These are phyloP conservation scores for Articulospora tetracladia DNA, from an alignment of 495 filamentous ascomycete genomes.

Conservation along the genomic window DNA sequence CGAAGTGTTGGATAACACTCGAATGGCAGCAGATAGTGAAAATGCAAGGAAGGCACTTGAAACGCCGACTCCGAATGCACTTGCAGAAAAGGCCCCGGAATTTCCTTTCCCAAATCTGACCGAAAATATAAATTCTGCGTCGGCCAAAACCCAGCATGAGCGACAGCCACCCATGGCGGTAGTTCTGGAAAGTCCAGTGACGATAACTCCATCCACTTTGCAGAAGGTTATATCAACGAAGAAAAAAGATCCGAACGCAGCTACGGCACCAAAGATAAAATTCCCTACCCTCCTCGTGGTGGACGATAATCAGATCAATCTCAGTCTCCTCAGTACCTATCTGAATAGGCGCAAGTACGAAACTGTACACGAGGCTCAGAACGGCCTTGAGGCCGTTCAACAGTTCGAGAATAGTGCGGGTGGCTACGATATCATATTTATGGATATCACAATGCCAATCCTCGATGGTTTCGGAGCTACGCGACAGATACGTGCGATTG, in stretches of 20 bases:
- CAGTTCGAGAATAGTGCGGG: conserved; percentile 10
- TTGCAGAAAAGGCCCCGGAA: conserved; percentile 16
- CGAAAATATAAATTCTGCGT: background rate
- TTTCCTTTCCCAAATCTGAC: conserved; percentile 20
- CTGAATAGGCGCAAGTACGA: conserved; percentile 36
- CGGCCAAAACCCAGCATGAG: background rate
- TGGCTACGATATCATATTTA: conserved; percentile 27
- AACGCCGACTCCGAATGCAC: conserved; percentile 20
- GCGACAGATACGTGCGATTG: conserved; percentile 55
- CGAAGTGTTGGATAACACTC: conserved; percentile 23
- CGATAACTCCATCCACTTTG: background rate
- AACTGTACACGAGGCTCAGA: conserved; percentile 18
- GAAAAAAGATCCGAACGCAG: background rate
- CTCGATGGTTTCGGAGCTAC: conserved; percentile 67
- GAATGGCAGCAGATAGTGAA: conserved; percentile 25
- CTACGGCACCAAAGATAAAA: background rate
- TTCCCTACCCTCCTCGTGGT: conserved; percentile 52
- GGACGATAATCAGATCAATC: conserved; percentile 74
- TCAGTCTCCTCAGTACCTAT: conserved; percentile 59
- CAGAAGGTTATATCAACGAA: background rate
- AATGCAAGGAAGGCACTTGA: conserved; percentile 26
- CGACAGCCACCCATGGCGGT: background rate
- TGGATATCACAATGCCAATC: conserved; percentile 68
- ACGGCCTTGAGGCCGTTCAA: conserved; percentile 24
- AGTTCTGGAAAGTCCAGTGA: background rate